Base-by-base conservation (phyloP, 208 protist genomes). In the Leishmania arabica region DNA sequence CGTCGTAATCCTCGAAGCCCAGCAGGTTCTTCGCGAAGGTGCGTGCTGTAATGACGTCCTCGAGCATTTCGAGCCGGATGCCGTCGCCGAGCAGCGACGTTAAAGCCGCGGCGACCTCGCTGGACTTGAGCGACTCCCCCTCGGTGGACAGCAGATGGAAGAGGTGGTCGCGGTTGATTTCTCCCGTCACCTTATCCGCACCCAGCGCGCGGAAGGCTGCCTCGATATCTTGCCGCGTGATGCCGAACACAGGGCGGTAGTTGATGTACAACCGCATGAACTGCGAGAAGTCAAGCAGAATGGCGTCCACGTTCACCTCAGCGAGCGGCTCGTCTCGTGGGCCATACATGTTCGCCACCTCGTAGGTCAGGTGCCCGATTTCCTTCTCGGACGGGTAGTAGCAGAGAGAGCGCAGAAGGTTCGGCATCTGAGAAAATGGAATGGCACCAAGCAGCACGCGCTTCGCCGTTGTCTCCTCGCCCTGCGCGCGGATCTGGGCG, bases 251-350 rank as follows among this genome's bases (percentile, higher is more conserved):
- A 19, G 98, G 98, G 53, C 97, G 81, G 86, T 99, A 97, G 86
- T 99, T 99, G 37, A 99, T 94, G 87, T 99, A 99, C 64, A 99
- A 77, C 31, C 90, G 91, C 83, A 98, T 90, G 88, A 98, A 98
- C 83, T 96, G 93, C 40, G 94, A 87, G 84, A 99, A 98, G 88
- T 93, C 90, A 19, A 98, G 89, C 64, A 94, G 81, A 70, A 97
- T 96, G 31, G 84, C 88, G 21, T 95, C 94, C 79, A 93, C 92
- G 86, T 95, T 86, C 37, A 91, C 75, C 77, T 92, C 89, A n/a
- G 87, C 91, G n/a, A 97, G 79, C 8, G 86, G 64, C 73, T 93
- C 86, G 40, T 89, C 88, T 8, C 69, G 71, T 27, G 92, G 85
- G 45, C 91, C 92, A 84, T 92, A 95, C 75, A 93, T 83, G 80